Evolutionary conservation across 169 alveolate species (phyloP).

Genomic region (Cryptosporidium viatorum): DNA sequence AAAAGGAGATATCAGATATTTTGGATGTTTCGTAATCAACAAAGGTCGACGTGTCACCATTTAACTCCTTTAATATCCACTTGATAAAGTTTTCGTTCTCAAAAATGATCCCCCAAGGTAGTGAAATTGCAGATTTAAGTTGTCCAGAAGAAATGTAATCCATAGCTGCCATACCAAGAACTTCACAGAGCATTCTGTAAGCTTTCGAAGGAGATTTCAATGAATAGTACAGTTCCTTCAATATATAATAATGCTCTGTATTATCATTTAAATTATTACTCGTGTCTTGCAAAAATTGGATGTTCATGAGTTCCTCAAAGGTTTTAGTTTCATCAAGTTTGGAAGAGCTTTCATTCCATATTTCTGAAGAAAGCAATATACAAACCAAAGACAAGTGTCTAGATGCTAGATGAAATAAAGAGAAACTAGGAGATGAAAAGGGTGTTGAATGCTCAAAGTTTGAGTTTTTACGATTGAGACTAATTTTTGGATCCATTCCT

Average conservation of each 20-base stretch:
- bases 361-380: slow-evolving; percentile 4
- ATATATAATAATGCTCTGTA: slow-evolving; percentile 2
- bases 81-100: slow-evolving; percentile 12
- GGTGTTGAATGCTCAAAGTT: not conserved
- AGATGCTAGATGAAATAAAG: slow-evolving; percentile 54
- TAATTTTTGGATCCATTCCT: not conserved
- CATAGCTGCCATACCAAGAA: slow-evolving; percentile 63
- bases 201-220: slow-evolving; percentile 39
- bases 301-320: not conserved
- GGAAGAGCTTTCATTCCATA: slow-evolving; percentile 16
- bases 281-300: not conserved
- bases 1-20: slow-evolving; percentile 41
- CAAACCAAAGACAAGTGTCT: slow-evolving; percentile 37
- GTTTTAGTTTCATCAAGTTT: not conserved
- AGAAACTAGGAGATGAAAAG: slow-evolving; percentile 3
- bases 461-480: not conserved
- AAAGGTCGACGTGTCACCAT: slow-evolving; percentile 4
- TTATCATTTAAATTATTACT: not conserved
- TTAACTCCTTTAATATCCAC: slow-evolving; percentile 29
- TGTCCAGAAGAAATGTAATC: slow-evolving; percentile 63
- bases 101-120: slow-evolving; percentile 70
- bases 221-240: slow-evolving; percentile 5
- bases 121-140: slow-evolving; percentile 42
- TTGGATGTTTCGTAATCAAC: not conserved
- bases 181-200: slow-evolving; percentile 62